These are phyloP conservation scores for Melastoma malabathricum DNA, from an alignment of 345 rosid genomes.

Conservation along the genomic window DNA sequence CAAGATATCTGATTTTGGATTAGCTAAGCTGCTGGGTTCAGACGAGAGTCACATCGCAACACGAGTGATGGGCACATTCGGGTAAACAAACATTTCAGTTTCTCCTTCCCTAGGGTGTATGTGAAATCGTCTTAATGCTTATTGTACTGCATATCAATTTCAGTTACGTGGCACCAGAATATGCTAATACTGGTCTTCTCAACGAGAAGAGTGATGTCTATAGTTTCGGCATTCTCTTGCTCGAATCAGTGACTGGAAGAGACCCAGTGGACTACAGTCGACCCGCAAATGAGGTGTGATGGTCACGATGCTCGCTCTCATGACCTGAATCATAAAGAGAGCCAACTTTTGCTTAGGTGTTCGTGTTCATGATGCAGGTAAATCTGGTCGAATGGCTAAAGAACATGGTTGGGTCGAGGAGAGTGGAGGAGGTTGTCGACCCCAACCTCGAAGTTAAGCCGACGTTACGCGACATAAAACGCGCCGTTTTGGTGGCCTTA, in stretches of 20 bases:
- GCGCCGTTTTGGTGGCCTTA: conserved; percentile 64
- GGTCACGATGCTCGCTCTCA: not conserved
- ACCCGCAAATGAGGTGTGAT: conserved; percentile 68
- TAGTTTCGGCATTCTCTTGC: conserved; percentile 86
- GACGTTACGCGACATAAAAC: conserved; percentile 53
- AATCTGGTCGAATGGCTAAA: conserved; percentile 95
- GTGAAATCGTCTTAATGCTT: conserved; percentile 7
- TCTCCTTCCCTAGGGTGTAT: not conserved
- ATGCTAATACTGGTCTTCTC: conserved; percentile 75
- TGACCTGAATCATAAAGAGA: too few relatives aligned
- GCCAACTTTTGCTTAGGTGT: too few relatives aligned
- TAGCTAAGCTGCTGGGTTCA: conserved; percentile 82
- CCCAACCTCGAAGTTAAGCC: conserved; percentile 67
- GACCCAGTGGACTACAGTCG: conserved; percentile 92
- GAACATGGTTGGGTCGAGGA: conserved; percentile 85
- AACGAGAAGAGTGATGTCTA: conserved; percentile 92
- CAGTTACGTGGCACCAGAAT: conserved; percentile 97
- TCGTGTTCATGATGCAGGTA: conserved; percentile 27
- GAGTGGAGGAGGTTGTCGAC: conserved; percentile 91
- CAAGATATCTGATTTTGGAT: conserved; percentile 94
- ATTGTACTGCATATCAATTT: conserved; percentile 4
- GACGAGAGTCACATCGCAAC: conserved; percentile 90
- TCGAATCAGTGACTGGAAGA: conserved; percentile 85
- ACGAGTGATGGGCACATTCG: conserved; percentile 98
- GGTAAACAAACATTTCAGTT: conserved; percentile 31